Evolutionary conservation across 108 stramenopile genomes (phyloP), one percentile per base, ranked within the genome.

Genomic region (Epipyxis sp.): DNA sequence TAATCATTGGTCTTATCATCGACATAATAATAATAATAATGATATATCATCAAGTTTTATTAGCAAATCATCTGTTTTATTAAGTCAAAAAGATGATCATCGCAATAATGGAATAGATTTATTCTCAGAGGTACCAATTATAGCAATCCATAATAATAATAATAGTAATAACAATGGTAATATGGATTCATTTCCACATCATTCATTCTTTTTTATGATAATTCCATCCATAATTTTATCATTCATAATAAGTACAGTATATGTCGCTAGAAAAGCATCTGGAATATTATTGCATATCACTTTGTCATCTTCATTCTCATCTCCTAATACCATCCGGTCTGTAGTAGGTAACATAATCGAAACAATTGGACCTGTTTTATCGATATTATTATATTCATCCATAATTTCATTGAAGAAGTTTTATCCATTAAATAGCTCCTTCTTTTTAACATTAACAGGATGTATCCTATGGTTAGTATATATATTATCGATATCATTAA

Each of bases 401-500:
- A 25, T 54, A 10, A 27, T 43, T 42, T 35, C 3, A 3, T 6
- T 30, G 44, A 37, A 74, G n/a, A 35, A 43, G 41, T 42, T 13
- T 32, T 57, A 43, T 32, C 50, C 50, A 3, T 6, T 74, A 42
- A 25, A 74, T 42, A 43, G 42, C 6, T 74, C 71, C 6, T 57
- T 74, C 50, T 74, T 74, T 32, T 25, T 74, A 6, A 10, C 71
- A 6, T 46, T 74, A 10, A 6, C 50, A 29, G 6, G 42, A 37
- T 74, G n/a, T 27, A 10, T 3, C 6, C 41, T 42, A 27, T 27
- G 40, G 44, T 32, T 74, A 3, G 10, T 32, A 3, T 74, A 74
- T 42, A 74, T 74, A 3, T 3, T 46, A 3, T 74, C 71, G 13
- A 10, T 74, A 27, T 54, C 43, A 10, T 6, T 74, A 10, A 29